Evolutionary conservation across 768 basidiomycete genomes (phyloP).

Genomic region (Exsudoporus frostii): DNA sequence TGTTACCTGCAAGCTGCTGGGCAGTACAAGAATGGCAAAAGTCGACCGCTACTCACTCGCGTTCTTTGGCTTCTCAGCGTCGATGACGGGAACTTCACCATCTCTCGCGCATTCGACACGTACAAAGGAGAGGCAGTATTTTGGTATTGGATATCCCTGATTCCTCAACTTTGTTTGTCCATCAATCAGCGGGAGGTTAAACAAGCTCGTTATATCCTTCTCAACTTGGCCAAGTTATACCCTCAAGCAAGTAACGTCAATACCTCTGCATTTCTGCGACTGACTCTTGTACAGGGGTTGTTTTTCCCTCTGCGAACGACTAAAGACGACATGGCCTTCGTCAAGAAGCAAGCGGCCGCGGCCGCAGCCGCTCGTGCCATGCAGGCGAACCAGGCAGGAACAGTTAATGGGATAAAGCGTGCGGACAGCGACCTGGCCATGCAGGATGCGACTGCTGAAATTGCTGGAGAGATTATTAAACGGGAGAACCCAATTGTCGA

Average conservation of each 20-base stretch:
- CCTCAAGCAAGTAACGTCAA: slow-evolving; percentile 67
- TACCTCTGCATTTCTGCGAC: background rate
- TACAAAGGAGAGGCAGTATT: slow-evolving; percentile 96
- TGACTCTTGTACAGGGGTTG: slow-evolving; percentile 58
- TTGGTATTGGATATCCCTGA: slow-evolving; percentile 99
- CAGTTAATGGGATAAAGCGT: slow-evolving; percentile 28
- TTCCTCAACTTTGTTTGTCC: slow-evolving; percentile 89
- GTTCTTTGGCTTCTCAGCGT: slow-evolving; percentile 96
- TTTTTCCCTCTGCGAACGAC: slow-evolving; percentile 93
- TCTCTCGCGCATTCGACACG: slow-evolving; percentile 83
- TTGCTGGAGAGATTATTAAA: slow-evolving; percentile 25
- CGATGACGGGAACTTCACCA: slow-evolving; percentile 71
- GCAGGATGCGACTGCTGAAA: slow-evolving; percentile 30
- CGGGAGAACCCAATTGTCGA: slow-evolving; percentile 20
- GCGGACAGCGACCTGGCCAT: slow-evolving; percentile 29
- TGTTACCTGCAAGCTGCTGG: slow-evolving; percentile 98
- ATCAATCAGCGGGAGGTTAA: slow-evolving; percentile 90
- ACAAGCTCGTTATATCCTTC: slow-evolving; percentile 83
- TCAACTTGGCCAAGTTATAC: slow-evolving; percentile 85
- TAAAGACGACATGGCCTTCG: slow-evolving; percentile 60
- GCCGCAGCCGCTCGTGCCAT: slow-evolving; percentile 33
- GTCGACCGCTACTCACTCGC: slow-evolving; percentile 84
- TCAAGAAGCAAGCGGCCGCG: slow-evolving; percentile 42
- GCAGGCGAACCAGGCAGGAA: slow-evolving; percentile 33
- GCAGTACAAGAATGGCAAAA: slow-evolving; percentile 90